Percentiles rank a stretch among this genome's conserved stretches.
These are phyloP conservation scores for Malassezia equina DNA, from an alignment of 1,284 basidiomycete species.

Conservation along the genomic window DNA sequence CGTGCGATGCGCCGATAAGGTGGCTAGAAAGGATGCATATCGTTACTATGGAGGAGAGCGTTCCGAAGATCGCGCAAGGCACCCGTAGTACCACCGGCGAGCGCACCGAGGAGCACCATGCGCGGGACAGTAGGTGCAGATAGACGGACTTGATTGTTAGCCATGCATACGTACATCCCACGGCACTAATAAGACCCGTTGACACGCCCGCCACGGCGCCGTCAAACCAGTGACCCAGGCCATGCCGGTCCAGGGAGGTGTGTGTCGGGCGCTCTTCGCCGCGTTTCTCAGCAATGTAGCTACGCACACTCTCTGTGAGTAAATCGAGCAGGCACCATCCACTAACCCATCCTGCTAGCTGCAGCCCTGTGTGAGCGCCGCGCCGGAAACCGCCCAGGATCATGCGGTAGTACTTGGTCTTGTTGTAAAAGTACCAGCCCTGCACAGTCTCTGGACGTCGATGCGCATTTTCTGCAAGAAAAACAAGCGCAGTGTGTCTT, in stretches of 20 bases:
- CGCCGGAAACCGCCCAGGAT: slow-evolving; percentile 31
- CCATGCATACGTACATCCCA: slow-evolving; percentile 19
- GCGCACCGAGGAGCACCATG: slow-evolving; percentile 9
- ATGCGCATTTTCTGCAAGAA: slow-evolving; percentile 47
- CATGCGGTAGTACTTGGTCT: slow-evolving; percentile 46
- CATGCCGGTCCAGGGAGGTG: slow-evolving; percentile 11
- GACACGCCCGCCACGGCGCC: slow-evolving; percentile 27
- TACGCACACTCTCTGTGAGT: slow-evolving; percentile 1
- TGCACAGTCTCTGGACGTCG: slow-evolving; percentile 42
- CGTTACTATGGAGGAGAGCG: not conserved
- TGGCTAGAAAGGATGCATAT: slow-evolving; percentile 1
- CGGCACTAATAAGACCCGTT: slow-evolving; percentile 20
- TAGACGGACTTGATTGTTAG: slow-evolving; percentile 3
- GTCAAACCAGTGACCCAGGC: slow-evolving; percentile 35
- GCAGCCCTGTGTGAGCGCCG: slow-evolving; percentile 25
- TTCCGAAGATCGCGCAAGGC: slow-evolving; percentile 16
- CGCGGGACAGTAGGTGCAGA: slow-evolving; percentile 4
- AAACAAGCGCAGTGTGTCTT: slow-evolving; percentile 31
- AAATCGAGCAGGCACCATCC: slow-evolving; percentile 34
- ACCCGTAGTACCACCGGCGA: slow-evolving; percentile 10
- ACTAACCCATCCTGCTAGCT: slow-evolving; percentile 29
- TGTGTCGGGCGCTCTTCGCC: not conserved
- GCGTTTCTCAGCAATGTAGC: not conserved
- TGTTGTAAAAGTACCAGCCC: slow-evolving; percentile 48
- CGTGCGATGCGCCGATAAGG: not conserved